Conservation (phyloP, 306 rosid species). For the Cucurbita pepo region DNA sequence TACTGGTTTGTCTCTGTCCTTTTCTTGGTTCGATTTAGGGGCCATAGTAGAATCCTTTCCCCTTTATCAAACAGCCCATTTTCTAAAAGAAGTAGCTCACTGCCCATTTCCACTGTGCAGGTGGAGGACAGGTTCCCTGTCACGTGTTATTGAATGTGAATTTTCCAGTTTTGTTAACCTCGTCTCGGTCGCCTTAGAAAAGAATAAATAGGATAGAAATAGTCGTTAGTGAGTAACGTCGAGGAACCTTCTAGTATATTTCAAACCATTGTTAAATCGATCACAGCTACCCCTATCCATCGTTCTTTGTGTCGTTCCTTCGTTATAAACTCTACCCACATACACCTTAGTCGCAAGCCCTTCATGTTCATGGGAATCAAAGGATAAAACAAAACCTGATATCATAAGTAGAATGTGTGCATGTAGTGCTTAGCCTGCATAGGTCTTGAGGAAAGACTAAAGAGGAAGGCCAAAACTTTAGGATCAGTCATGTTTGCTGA, state of each 20-base stretch:
- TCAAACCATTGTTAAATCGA: background rate
- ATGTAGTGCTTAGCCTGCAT: background rate
- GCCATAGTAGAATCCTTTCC: background rate
- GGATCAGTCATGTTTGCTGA: background rate
- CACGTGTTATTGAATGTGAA: conserved; percentile 18
- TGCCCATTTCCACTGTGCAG: conserved; percentile 29
- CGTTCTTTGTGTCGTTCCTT: background rate
- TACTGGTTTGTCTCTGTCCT: conserved; percentile 22
- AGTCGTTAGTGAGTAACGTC: background rate
- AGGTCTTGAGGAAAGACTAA: background rate
- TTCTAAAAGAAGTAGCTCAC: conserved; percentile 14
- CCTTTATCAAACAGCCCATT: conserved; percentile 8
- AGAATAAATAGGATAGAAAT: background rate
- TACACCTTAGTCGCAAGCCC: background rate
- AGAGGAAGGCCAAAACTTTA: background rate
- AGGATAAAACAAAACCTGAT: background rate
- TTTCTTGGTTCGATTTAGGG: conserved; percentile 3
- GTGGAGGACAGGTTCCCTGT: conserved; percentile 28
- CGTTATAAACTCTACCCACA: background rate
- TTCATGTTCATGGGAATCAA: background rate
- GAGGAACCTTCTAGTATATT: background rate
- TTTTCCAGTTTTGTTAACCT: background rate
- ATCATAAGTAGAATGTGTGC: background rate
- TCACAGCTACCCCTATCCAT: background rate
- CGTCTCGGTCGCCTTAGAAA: background rate